Evolutionary conservation across 495 filamentous ascomycete genomes (phyloP).

Genomic region (Entonaema liquescens): DNA sequence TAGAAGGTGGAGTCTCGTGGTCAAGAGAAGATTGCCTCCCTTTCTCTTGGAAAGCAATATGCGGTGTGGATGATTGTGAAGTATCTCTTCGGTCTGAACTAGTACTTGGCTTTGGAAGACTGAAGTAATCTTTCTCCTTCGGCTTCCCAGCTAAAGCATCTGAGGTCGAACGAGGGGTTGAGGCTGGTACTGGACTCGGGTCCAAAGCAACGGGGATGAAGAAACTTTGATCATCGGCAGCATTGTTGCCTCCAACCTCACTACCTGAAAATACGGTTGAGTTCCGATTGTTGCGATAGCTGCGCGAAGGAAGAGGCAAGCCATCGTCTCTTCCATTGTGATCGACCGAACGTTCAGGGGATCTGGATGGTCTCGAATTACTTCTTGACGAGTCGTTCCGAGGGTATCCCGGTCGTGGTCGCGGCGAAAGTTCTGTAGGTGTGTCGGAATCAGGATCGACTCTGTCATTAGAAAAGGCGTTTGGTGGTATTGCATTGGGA

Average conservation of each 20-base stretch:
- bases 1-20: conserved; percentile 54
- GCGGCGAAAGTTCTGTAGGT: conserved; percentile 75
- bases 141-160: conserved; percentile 53
- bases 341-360: conserved; percentile 57
- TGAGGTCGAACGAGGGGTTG: conserved; percentile 67
- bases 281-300: conserved; percentile 80
- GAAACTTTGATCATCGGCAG: conserved; percentile 73
- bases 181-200: conserved; percentile 72
- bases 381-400: conserved; percentile 60
- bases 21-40: conserved; percentile 69
- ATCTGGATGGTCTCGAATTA: conserved; percentile 58
- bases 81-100: conserved; percentile 49
- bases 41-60: conserved; percentile 93
- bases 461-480: conserved; percentile 68
- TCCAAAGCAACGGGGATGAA: conserved; percentile 93
- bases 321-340: conserved; percentile 58
- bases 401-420: conserved; percentile 62
- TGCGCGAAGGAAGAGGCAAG: conserved; percentile 74
- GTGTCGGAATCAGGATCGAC: conserved; percentile 81
- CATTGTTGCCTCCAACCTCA: conserved; percentile 59
- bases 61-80: conserved; percentile 69
- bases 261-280: conserved; percentile 69
- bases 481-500: conserved; percentile 71
- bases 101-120: conserved; percentile 42
- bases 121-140: conserved; percentile 65